Conservation (phyloP, 352 stramenopile genomes). For the Phytopythium kandeliae region DNA sequence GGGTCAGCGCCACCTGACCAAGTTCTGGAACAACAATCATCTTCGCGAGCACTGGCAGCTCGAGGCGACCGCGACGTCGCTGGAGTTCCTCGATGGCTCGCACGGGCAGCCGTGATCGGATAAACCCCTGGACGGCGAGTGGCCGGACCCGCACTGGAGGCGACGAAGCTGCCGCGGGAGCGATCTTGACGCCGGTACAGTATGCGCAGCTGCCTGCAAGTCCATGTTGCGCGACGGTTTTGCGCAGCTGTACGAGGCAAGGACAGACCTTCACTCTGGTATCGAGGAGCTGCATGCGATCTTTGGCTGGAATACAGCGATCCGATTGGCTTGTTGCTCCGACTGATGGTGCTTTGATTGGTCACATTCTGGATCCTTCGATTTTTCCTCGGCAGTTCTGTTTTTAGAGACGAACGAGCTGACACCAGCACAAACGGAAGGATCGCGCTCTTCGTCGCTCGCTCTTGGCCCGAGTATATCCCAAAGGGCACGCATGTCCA, state of each 20-base stretch:
- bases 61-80: slow-evolving; percentile 32
- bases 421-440: no score
- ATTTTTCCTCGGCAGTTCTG: slow-evolving; percentile 3
- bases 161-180: no score
- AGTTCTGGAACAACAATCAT: slow-evolving; percentile 84
- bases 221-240: slow-evolving; percentile 1
- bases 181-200: neutral
- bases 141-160: no score
- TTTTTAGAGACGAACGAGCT: no score
- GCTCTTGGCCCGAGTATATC: neutral
- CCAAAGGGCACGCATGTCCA: no score
- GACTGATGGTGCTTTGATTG: neutral
- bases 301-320: slow-evolving; percentile 20
- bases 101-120: slow-evolving; percentile 45
- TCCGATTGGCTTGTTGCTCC: slow-evolving; percentile 11
- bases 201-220: neutral
- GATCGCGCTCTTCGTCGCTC: slow-evolving; percentile 6
- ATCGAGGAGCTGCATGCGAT: slow-evolving; percentile 7
- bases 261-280: neutral
- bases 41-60: slow-evolving; percentile 68
- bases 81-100: slow-evolving; percentile 73
- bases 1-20: slow-evolving; percentile 85
- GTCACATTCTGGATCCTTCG: neutral
- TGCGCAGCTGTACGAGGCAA: neutral
- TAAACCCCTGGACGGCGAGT: no score